These are phyloP conservation scores for Trypanosoma theileri DNA, from an alignment of 208 protist genomes.

Conservation along the genomic window DNA sequence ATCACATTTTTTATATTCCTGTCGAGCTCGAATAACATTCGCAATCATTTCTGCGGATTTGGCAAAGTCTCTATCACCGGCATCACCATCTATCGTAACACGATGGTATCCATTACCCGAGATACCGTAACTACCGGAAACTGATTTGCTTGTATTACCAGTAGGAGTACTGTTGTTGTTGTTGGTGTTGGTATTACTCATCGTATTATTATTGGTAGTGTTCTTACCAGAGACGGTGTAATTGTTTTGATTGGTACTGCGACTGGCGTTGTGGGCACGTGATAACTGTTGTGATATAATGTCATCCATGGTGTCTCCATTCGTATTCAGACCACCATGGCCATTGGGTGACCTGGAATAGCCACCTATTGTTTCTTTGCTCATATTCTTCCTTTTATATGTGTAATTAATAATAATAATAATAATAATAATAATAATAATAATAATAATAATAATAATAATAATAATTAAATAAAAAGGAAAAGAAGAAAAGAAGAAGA, in stretches of 20 bases:
- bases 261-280: neutral
- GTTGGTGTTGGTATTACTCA: neutral
- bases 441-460: no score
- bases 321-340: neutral
- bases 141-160: neutral
- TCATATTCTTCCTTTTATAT: no score
- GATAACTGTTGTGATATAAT: slow-evolving; percentile 14
- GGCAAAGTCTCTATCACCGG: slow-evolving; percentile 73
- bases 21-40: slow-evolving; percentile 53
- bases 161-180: neutral
- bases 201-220: neutral
- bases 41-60: slow-evolving; percentile 77
- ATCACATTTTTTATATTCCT: slow-evolving; percentile 72
- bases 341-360: neutral
- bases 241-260: neutral
- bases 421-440: no score
- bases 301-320: neutral
- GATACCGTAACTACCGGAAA: neutral
- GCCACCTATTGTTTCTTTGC: no score
- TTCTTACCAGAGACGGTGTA: neutral
- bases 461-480: neutral
- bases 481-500: slow-evolving; percentile 4
- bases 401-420: no score
- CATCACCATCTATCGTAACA: slow-evolving; percentile 78
- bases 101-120: slow-evolving; percentile 44